Base-by-base conservation (phyloP, 2,329 filamentous ascomycete genomes). In the Penicillium hordei region DNA sequence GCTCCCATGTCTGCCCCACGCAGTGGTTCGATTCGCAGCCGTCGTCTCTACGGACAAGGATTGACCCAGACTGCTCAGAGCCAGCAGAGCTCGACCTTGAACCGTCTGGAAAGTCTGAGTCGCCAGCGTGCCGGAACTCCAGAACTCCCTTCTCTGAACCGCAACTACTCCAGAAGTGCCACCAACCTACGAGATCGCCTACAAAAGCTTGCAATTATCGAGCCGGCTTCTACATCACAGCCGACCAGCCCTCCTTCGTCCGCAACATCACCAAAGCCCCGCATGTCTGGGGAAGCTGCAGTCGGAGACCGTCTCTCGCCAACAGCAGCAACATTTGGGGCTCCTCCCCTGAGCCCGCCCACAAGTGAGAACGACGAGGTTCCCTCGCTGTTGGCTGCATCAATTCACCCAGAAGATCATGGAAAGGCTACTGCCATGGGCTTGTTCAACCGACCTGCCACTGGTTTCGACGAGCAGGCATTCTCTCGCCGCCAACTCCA, bases 401-500 rank as follows among this genome's bases (percentile, higher is more conserved):
- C 87, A 9, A 82, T 94, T 13, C 86, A 90, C 59, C 88, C 89
- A 0, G 86, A 87, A 61, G 93, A 96, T 65, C 81, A 85, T 46
- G 91, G 89, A 51, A 96, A 94, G 70, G 89, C 90, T 5, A 95
- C 91, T 0, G 89, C 90, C 0, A 79, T 87, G 74, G 86, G 86
- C 31, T 78, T 86, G 0, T 89, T 89, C 72, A 89, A 89, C 63
- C 91, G 91, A 69, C 90, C 92, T 1, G 77, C 79, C 2, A 84
- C 88, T 50, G 84, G 86, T 8, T 96, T 94, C 65, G 91, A 96
- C 67, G 93, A 97, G 68, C 86, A 88, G 21, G 89, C 91, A 68
- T 97, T 91, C 68, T 84, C 90, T 5, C 89, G 95, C 69, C 86
- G 91, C 44, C 89, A 96, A 68, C 78, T 90, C 48, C 89, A 92